Evolutionary conservation across 2,329 filamentous ascomycete species (phyloP).

Genomic region (Cyphellophora europaea): DNA sequence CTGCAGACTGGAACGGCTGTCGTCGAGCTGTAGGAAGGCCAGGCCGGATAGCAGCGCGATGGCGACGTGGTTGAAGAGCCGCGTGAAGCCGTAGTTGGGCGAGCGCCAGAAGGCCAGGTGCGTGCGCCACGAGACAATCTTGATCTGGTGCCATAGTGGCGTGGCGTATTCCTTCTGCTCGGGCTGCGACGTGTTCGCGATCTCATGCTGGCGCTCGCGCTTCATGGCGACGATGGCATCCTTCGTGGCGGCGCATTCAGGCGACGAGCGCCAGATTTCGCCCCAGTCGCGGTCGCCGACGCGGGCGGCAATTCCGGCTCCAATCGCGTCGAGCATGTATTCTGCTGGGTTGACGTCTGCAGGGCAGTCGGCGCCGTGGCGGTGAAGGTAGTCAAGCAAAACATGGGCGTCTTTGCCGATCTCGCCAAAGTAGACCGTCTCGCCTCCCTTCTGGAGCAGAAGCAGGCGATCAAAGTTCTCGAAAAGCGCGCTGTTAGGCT

Average conservation of each 20-base stretch:
- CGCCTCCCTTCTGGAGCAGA: slow-evolving; percentile 66
- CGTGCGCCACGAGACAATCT: slow-evolving; percentile 61
- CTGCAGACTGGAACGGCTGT: slow-evolving; percentile 68
- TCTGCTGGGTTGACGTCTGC: slow-evolving; percentile 45
- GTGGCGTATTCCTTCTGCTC: slow-evolving; percentile 73
- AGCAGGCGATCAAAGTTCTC: slow-evolving; percentile 80
- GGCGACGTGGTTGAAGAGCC: slow-evolving; percentile 73
- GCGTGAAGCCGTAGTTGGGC: slow-evolving; percentile 81
- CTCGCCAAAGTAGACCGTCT: slow-evolving; percentile 81
- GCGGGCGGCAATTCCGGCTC: slow-evolving; percentile 62
- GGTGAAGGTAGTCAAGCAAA: slow-evolving; percentile 53
- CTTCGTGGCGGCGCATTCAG: slow-evolving; percentile 60
- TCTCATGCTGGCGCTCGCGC: slow-evolving; percentile 43
- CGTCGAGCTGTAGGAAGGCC: slow-evolving; percentile 67
- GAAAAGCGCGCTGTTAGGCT: slow-evolving; percentile 77
- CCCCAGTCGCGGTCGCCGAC: slow-evolving; percentile 71
- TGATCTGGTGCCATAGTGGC: slow-evolving; percentile 68
- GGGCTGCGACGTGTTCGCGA: slow-evolving; percentile 31
- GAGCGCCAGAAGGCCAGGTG: slow-evolving; percentile 76
- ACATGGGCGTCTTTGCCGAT: slow-evolving; percentile 65
- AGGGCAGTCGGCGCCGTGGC: slow-evolving; percentile 46
- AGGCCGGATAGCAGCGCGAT: slow-evolving; percentile 72
- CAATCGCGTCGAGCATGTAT: slow-evolving; percentile 50
- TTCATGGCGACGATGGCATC: slow-evolving; percentile 59
- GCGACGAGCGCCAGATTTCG: slow-evolving; percentile 66